Evolutionary conservation across 2,329 filamentous ascomycete species (phyloP).

Genomic region (Ophiostoma quercus): DNA sequence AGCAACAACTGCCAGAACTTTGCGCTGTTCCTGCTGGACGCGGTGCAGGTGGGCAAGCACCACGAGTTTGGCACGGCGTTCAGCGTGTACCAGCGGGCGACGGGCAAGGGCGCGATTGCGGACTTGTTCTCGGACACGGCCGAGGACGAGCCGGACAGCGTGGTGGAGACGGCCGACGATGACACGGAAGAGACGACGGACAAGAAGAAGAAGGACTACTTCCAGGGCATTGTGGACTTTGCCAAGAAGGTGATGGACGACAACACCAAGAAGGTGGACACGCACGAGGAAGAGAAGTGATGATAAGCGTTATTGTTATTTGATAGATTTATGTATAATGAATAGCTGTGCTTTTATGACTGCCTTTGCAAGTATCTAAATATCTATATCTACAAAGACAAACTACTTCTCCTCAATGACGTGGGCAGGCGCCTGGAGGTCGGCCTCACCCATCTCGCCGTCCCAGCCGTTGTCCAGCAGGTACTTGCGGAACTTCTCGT

Average conservation of each 20-base stretch:
- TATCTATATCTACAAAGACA: neutral
- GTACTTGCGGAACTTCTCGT: slow-evolving; percentile 25
- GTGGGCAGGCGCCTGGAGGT: slow-evolving; percentile 20
- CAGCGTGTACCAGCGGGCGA: slow-evolving; percentile 48
- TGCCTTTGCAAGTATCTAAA: too few species aligned
- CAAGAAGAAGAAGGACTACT: slow-evolving; percentile 28
- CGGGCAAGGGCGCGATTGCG: slow-evolving; percentile 45
- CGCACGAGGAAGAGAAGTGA: slow-evolving; percentile 28
- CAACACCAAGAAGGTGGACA: slow-evolving; percentile 48
- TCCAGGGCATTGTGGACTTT: slow-evolving; percentile 41
- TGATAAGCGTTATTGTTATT: neutral
- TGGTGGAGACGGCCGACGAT: slow-evolving; percentile 29
- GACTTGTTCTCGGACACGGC: slow-evolving; percentile 44
- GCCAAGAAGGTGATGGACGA: slow-evolving; percentile 51
- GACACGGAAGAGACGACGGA: slow-evolving; percentile 20
- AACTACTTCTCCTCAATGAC: slow-evolving; percentile 3
- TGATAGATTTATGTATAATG: neutral
- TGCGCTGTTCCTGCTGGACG: slow-evolving; percentile 48
- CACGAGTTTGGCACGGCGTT: slow-evolving; percentile 51
- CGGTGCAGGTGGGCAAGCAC: slow-evolving; percentile 47
- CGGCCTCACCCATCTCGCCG: slow-evolving; percentile 27
- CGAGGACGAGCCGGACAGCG: slow-evolving; percentile 31
- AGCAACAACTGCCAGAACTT: slow-evolving; percentile 58
- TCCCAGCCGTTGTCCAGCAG: slow-evolving; percentile 24
- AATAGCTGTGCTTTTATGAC: too few species aligned